phyloP scores from a whole-genome alignment of 140 eudicot genomes.

The Cichorium intybus region DNA sequence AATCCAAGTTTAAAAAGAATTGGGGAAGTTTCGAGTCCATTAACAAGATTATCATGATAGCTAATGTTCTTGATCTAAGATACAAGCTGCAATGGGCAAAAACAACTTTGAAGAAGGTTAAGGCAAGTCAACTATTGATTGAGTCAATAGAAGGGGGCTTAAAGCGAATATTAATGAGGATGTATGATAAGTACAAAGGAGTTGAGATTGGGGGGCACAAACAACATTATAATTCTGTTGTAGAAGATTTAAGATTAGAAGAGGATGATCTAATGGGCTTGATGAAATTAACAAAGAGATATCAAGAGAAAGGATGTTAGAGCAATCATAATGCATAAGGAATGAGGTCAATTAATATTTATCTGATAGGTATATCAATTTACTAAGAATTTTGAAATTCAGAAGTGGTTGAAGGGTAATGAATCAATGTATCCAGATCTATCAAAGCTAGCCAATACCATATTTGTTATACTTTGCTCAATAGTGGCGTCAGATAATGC shows the following conservation, averaged over 20 bases:
- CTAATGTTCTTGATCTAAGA: too few species aligned
- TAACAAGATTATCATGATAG: not conserved
- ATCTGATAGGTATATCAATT: not conserved
- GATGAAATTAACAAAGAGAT: not conserved
- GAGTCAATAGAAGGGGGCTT: not conserved
- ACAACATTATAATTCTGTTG: not conserved
- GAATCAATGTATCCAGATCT: too few species aligned
- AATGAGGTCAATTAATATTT: constrained; percentile 1
- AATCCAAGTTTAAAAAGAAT: not conserved
- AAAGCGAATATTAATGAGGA: not conserved
- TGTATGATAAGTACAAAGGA: not conserved
- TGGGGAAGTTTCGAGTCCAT: not conserved
- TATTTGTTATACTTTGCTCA: too few species aligned
- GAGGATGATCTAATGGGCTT: not conserved
- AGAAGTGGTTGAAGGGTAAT: too few species aligned
- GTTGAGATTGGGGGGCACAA: not conserved
- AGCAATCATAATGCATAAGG: not conserved
- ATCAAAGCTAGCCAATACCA: too few species aligned
- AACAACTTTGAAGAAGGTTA: not conserved
- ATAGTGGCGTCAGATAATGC: too few species aligned
- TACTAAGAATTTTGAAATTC: too few species aligned
- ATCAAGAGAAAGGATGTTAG: not conserved
- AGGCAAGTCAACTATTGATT: not conserved
- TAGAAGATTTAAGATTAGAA: not conserved
- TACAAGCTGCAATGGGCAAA: not conserved